phyloP scores from a whole-genome alignment of 208 protist species.

The Leishmania major region DNA sequence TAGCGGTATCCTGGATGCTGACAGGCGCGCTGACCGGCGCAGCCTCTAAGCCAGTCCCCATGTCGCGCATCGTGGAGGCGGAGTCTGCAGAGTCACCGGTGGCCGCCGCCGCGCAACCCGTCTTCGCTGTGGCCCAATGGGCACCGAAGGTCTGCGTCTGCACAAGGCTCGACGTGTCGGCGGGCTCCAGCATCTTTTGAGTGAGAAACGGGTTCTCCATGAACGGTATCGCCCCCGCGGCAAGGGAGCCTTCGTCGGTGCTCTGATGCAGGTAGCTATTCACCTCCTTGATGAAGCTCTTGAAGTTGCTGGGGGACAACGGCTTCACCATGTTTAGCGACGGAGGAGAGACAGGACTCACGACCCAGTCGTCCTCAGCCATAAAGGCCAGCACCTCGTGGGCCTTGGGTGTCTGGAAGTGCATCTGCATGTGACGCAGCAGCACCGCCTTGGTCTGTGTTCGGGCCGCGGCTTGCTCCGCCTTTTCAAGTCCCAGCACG shows the following conservation, averaged over 20 bases:
- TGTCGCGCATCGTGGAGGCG: slow-evolving; percentile 14
- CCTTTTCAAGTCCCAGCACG: slow-evolving; percentile 52
- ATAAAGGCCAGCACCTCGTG: slow-evolving; percentile 69
- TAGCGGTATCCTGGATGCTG: background rate
- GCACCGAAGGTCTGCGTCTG: slow-evolving; percentile 62
- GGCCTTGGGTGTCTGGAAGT: slow-evolving; percentile 65
- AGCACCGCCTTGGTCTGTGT: slow-evolving; percentile 55
- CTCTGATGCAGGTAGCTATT: slow-evolving; percentile 58
- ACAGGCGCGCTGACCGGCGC: background rate
- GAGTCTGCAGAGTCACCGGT: background rate
- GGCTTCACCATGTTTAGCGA: slow-evolving; percentile 70
- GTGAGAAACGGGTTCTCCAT: slow-evolving; percentile 83
- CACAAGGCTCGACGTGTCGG: slow-evolving; percentile 58
- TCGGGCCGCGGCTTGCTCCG: slow-evolving; percentile 44
- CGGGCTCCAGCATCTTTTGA: slow-evolving; percentile 58
- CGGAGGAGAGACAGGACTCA: slow-evolving; percentile 45
- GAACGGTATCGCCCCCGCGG: slow-evolving; percentile 25
- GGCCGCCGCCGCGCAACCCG: background rate
- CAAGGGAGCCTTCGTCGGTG: slow-evolving; percentile 27
- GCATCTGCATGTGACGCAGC: slow-evolving; percentile 45
- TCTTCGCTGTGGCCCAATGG: slow-evolving; percentile 46
- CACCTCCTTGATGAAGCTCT: slow-evolving; percentile 52
- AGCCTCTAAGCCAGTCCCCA: slow-evolving; percentile 12
- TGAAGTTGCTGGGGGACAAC: slow-evolving; percentile 54
- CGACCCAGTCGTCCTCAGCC: slow-evolving; percentile 65